These are phyloP conservation scores for Sporisorium exsertum DNA, from an alignment of 1,284 basidiomycete genomes.

Conservation along the genomic window DNA sequence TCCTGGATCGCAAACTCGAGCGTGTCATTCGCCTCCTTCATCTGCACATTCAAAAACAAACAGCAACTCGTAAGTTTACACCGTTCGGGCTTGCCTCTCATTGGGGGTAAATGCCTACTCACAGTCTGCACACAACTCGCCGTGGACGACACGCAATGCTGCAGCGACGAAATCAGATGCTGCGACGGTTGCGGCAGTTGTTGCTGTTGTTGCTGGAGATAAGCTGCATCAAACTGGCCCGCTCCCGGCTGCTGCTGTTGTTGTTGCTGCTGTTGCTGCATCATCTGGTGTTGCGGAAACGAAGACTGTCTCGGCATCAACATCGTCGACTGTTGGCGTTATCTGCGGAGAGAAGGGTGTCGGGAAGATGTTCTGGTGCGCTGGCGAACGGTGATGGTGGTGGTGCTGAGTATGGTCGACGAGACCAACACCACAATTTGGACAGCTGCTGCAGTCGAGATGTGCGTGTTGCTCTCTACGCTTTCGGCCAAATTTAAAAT, in stretches of 20 bases:
- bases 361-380: background rate
- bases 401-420: background rate
- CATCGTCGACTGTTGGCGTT: conserved; percentile 6
- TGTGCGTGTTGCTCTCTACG: conserved; percentile 4
- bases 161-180: conserved; percentile 38
- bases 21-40: conserved; percentile 41
- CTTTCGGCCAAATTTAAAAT: background rate
- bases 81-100: background rate
- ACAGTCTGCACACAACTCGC: conserved; percentile 39
- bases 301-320: conserved; percentile 38
- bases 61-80: background rate
- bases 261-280: conserved; percentile 7
- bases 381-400: background rate
- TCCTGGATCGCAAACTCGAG: conserved; percentile 45
- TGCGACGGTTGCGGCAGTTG: conserved; percentile 42
- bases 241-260: conserved; percentile 12
- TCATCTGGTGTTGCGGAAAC: conserved; percentile 24
- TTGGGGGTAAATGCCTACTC: background rate
- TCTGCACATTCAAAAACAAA: conserved; percentile 9
- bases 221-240: conserved; percentile 18
- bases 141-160: conserved; percentile 36
- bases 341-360: background rate
- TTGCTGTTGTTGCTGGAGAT: conserved; percentile 21
- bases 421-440: background rate
- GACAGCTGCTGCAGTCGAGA: background rate